Conservation (phyloP, 352 stramenopile species). For the Phytophthora brassicae region DNA sequence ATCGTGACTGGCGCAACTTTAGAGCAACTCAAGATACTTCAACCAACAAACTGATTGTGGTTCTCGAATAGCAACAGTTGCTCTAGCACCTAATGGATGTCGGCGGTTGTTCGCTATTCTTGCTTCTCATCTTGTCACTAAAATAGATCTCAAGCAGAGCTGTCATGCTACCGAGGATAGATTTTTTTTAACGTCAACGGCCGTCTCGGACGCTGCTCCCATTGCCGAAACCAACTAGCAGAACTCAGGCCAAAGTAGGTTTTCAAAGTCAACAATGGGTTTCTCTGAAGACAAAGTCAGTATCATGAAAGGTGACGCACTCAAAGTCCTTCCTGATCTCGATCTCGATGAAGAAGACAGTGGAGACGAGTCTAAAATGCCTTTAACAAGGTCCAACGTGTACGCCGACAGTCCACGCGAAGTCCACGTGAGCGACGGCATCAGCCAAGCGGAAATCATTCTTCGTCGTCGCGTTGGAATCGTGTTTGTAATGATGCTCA, state of each 20-base stretch:
- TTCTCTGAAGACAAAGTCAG: conserved; percentile 48
- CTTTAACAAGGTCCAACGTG: conserved; percentile 49
- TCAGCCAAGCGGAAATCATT: conserved; percentile 53
- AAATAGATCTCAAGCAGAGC: conserved; percentile 27
- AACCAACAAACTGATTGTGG: conserved; percentile 4
- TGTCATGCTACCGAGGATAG: conserved; percentile 15
- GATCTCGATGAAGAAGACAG: conserved; percentile 32
- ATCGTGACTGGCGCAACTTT: conserved; percentile 12
- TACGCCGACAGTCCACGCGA: conserved; percentile 74
- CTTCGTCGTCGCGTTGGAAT: conserved; percentile 61
- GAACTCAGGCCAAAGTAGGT: conserved; percentile 16
- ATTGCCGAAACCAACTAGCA: conserved; percentile 31
- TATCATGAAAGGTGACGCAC: conserved; percentile 54
- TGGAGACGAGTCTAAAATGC: conserved; percentile 41
- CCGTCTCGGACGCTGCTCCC: background rate
- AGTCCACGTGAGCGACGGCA: conserved; percentile 22
- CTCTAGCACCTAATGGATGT: no score
- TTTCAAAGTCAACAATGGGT: conserved; percentile 20
- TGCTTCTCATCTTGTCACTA: conserved; percentile 9
- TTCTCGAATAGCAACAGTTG: no score
- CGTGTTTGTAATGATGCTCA: conserved; percentile 52
- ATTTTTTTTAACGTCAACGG: no score
- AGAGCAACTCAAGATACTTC: no score
- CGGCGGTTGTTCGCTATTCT: no score
- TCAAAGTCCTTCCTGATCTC: conserved; percentile 37